These are phyloP conservation scores for Trichosporon sp. DNA, from an alignment of 1,284 basidiomycete genomes.

Conservation along the genomic window DNA sequence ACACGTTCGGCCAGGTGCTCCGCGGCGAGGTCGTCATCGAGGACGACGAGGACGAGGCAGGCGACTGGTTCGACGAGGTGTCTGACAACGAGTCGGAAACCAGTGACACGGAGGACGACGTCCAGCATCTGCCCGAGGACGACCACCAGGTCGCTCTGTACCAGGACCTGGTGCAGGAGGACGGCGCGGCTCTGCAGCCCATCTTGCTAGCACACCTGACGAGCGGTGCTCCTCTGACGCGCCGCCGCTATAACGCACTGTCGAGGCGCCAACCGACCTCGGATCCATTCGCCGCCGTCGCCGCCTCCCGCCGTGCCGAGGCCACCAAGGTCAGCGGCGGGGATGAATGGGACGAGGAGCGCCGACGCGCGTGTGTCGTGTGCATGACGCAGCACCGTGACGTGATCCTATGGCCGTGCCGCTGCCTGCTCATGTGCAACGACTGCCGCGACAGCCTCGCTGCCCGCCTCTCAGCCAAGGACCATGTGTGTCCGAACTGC, in stretches of 20 bases:
- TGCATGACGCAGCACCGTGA: slow-evolving; percentile 53
- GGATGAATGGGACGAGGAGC: slow-evolving; percentile 52
- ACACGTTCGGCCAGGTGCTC: slow-evolving; percentile 37
- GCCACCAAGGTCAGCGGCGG: neutral
- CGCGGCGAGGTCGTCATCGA: slow-evolving; percentile 40
- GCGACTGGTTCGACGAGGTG: slow-evolving; percentile 35
- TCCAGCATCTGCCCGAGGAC: slow-evolving; percentile 21
- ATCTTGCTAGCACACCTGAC: slow-evolving; percentile 55
- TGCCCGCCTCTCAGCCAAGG: slow-evolving; percentile 43
- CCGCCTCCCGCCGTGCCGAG: slow-evolving; percentile 32
- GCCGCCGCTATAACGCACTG: slow-evolving; percentile 48
- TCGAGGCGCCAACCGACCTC: slow-evolving; percentile 12
- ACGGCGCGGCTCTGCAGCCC: slow-evolving; percentile 41
- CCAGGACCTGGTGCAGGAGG: slow-evolving; percentile 22
- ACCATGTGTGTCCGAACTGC: slow-evolving; percentile 52
- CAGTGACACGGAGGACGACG: slow-evolving; percentile 33
- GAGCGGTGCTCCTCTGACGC: slow-evolving; percentile 45
- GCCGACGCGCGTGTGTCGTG: slow-evolving; percentile 48
- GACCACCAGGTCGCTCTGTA: slow-evolving; percentile 21
- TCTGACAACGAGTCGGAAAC: slow-evolving; percentile 26
- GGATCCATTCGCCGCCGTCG: slow-evolving; percentile 31
- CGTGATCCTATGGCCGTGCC: slow-evolving; percentile 55
- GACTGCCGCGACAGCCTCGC: slow-evolving; percentile 55
- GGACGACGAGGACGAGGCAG: slow-evolving; percentile 46
- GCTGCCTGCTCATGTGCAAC: slow-evolving; percentile 52